Evolutionary conservation across 2,329 filamentous ascomycete species (phyloP).

Genomic region (Neonectria sp.): DNA sequence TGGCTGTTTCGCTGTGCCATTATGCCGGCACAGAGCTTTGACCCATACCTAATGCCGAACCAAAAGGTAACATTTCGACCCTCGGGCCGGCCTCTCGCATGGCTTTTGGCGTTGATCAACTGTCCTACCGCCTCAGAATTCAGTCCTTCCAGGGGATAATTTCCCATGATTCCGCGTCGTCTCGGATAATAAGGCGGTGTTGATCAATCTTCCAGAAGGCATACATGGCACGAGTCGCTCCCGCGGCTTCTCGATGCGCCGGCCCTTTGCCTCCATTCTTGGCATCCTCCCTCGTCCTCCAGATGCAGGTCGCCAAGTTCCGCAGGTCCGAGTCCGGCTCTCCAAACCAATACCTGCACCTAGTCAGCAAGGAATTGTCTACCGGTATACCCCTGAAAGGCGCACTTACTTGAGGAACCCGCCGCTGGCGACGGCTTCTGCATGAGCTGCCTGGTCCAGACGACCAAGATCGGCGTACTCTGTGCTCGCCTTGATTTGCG

Average conservation of each 20-base stretch:
- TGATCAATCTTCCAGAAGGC: slow-evolving; percentile 80
- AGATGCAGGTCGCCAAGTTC: slow-evolving; percentile 87
- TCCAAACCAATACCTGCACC: slow-evolving; percentile 87
- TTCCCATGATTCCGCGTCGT: slow-evolving; percentile 75
- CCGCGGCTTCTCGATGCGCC: slow-evolving; percentile 76
- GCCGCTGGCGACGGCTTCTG: slow-evolving; percentile 83
- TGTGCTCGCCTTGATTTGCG: slow-evolving; percentile 76
- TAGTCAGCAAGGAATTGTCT: slow-evolving; percentile 35
- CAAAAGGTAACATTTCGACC: neutral
- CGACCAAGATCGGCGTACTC: slow-evolving; percentile 78
- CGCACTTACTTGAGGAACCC: slow-evolving; percentile 81
- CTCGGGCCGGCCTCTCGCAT: slow-evolving; percentile 6
- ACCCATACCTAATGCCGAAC: neutral
- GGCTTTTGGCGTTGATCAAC: neutral
- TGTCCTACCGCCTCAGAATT: slow-evolving; percentile 13
- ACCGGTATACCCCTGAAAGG: neutral
- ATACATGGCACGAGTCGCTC: slow-evolving; percentile 74
- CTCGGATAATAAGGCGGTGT: slow-evolving; percentile 76
- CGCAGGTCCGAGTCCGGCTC: slow-evolving; percentile 76
- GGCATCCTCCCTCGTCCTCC: slow-evolving; percentile 73
- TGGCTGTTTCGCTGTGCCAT: neutral
- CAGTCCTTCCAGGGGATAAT: slow-evolving; percentile 69
- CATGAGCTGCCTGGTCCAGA: slow-evolving; percentile 84
- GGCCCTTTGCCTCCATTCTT: slow-evolving; percentile 71
- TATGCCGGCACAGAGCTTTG: neutral